phyloP scores from a whole-genome alignment of 78 protist genomes.

The Cavenderia fasciculata region DNA sequence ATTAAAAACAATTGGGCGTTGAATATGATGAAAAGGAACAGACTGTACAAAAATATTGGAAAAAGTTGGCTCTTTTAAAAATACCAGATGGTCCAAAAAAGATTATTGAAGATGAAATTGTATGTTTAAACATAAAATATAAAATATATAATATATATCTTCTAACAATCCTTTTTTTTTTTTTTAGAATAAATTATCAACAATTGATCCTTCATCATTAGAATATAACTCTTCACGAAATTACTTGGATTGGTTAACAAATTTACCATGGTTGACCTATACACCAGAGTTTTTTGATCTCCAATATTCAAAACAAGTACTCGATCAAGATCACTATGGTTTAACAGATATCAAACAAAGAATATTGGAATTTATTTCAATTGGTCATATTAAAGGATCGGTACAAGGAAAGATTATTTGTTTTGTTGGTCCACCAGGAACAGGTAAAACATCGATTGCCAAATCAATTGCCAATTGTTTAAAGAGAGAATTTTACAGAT shows the following conservation, averaged over 20 bases:
- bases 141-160: background rate
- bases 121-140: background rate
- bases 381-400: conserved; percentile 55
- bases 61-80: conserved; percentile 18
- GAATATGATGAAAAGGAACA: conserved; percentile 90
- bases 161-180: background rate
- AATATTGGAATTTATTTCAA: conserved; percentile 95
- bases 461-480: conserved; percentile 84
- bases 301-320: conserved; percentile 38
- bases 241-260: conserved; percentile 96
- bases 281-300: conserved; percentile 61
- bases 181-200: conserved; percentile 28
- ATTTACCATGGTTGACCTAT: conserved; percentile 91
- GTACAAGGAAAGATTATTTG: conserved; percentile 94
- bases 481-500: conserved; percentile 89
- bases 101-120: conserved; percentile 73
- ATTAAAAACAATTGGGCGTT: conserved; percentile 89
- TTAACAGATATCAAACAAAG: conserved; percentile 94
- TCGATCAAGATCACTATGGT: conserved; percentile 93
- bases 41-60: conserved; percentile 77
- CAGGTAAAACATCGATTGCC: conserved; percentile 90
- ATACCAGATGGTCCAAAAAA: conserved; percentile 55
- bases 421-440: conserved; percentile 88
- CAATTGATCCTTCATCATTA: conserved; percentile 43
- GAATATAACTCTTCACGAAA: conserved; percentile 91